These are phyloP conservation scores for Candida quercuum DNA, from an alignment of 805 yeast genomes.

Conservation along the genomic window DNA sequence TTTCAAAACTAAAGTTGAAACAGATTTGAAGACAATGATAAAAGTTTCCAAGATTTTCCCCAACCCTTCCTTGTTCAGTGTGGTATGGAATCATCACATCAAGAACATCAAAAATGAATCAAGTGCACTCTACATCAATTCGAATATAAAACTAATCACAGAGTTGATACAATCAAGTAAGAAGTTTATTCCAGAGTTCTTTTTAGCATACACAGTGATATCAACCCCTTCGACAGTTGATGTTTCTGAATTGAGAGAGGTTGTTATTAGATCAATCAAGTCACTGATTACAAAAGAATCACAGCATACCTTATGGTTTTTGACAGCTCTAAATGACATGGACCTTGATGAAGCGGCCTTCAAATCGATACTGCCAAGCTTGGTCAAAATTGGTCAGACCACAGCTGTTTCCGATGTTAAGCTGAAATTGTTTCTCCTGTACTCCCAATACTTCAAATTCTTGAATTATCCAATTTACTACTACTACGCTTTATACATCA, in stretches of 20 bases:
- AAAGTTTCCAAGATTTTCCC: slow-evolving; percentile 16
- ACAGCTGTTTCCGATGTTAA: slow-evolving; percentile 13
- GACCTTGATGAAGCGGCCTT: slow-evolving; percentile 8
- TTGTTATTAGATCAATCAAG: too few species aligned
- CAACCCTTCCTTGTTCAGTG: slow-evolving; percentile 26
- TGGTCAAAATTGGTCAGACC: slow-evolving; percentile 9
- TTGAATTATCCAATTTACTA: slow-evolving; percentile 19
- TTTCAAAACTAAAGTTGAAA: slow-evolving; percentile 47
- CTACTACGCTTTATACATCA: slow-evolving; percentile 30
- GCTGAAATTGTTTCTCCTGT: slow-evolving; percentile 25
- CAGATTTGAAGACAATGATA: slow-evolving; percentile 26
- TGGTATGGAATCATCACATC: slow-evolving; percentile 36
- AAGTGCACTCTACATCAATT: slow-evolving; percentile 21
- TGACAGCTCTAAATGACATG: slow-evolving; percentile 24
- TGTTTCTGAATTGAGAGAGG: too few species aligned
- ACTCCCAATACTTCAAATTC: slow-evolving; percentile 15
- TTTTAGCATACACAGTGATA: slow-evolving; percentile 14
- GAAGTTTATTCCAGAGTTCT: slow-evolving; percentile 7
- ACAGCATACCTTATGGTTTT: slow-evolving; percentile 28
- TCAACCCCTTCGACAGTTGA: too few species aligned
- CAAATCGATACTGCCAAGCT: slow-evolving; percentile 8
- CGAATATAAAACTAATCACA: slow-evolving; percentile 12
- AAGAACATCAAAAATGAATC: slow-evolving; percentile 31
- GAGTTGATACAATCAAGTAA: slow-evolving; percentile 7
- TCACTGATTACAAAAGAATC: neutral